Base-by-base conservation (phyloP, 2,329 filamentous ascomycete species). In the Paecilomyces variotii region DNA sequence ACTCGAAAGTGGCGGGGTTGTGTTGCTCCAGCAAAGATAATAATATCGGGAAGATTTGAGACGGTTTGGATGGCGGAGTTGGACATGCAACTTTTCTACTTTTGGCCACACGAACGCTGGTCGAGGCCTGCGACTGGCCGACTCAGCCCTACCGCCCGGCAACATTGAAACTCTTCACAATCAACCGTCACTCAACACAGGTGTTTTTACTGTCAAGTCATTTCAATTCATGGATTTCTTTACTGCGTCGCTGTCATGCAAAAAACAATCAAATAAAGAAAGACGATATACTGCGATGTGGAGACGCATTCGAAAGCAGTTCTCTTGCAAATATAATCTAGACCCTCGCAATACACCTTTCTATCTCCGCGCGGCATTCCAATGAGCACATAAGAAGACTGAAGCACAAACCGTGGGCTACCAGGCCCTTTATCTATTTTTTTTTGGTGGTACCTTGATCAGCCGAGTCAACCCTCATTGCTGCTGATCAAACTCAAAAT, bases 401-500 rank as follows among this genome's bases (percentile, higher is more conserved):
- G 39, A 45, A 19, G n/a, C 39, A 24, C 5, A 45, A 45, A 9
- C n/a, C n/a, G 5, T 45, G 12, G 39, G 19, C 39, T 19, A 45
- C 7, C 14, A 27, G 24, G 9, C 24, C 50, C 26, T 52, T 52
- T 52, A 12, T 28, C 24, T 52, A 12, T 52, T 52, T 54, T 14
- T 30, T 30, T 4, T 30, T 19, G 19, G 19, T 50, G 53, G 56
- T 53, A 28, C 12, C 27, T 27, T 34, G n/a, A 35, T 30, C 12
- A 53, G 11, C n/a, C 28, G 30, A 59, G 58, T 66, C 63, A 72
- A 61, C 68, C 64, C 59, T 76, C 74, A 59, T 66, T 68, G 60
- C 78, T 82, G 71, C 82, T 84, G 65, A 84, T 76, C 68, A 79
- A 77, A 68, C 80, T 83, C 58, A 84, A 72, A 67, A 83, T 79